A percentile compares a stretch with the other conserved stretches of the same genome.
phyloP scores from a whole-genome alignment of 768 basidiomycete genomes.

The Podaxis sp. region DNA sequence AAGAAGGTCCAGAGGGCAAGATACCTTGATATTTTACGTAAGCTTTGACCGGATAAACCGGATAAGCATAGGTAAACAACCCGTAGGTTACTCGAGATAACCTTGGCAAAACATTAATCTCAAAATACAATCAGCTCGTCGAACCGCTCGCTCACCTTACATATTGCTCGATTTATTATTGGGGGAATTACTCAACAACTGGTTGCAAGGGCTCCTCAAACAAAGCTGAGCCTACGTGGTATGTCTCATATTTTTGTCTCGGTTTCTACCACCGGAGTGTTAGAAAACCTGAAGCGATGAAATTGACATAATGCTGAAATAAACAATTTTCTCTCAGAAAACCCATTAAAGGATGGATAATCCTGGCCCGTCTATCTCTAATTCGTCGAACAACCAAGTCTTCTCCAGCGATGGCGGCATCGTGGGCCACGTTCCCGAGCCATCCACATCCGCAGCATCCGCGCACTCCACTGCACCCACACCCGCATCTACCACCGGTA shows the following conservation, averaged over 20 bases:
- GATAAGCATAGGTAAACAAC: constrained; percentile 16
- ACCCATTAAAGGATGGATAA: constrained; percentile 16
- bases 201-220: background rate
- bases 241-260: constrained; percentile 13
- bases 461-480: background rate
- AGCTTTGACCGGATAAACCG: constrained; percentile 8
- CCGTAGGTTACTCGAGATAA: constrained; percentile 12
- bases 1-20: background rate
- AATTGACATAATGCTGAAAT: constrained; percentile 15
- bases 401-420: constrained; percentile 3
- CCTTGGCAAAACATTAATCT: constrained; percentile 7
- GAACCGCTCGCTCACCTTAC: background rate
- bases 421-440: constrained; percentile 11
- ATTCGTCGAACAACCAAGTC: constrained; percentile 14
- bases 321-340: constrained; percentile 14
- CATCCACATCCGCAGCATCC: constrained; percentile 2
- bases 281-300: background rate
- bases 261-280: background rate
- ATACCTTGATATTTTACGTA: constrained; percentile 3
- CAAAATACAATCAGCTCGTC: constrained; percentile 5
- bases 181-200: background rate
- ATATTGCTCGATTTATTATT: background rate
- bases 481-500: background rate
- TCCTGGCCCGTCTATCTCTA: constrained; percentile 11
- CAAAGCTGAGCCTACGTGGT: background rate